These are phyloP conservation scores for Podospora pseudoanserina DNA, from an alignment of 495 filamentous ascomycete species.

Conservation along the genomic window DNA sequence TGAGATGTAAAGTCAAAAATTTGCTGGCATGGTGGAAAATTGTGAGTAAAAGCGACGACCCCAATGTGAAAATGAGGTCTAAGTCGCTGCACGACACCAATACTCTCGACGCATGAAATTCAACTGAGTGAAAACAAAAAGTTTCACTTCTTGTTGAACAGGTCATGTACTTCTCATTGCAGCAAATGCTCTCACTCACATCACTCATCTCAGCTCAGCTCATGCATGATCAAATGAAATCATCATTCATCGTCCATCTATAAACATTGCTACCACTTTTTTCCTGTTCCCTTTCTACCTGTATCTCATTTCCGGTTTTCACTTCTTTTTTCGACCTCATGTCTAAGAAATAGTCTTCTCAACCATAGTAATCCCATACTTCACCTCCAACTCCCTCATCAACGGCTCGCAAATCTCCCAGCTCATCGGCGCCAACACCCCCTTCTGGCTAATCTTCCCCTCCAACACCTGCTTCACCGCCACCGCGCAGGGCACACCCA, in stretches of 20 bases:
- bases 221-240: background rate
- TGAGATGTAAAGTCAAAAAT: background rate
- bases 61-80: background rate
- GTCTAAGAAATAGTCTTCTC: constrained; percentile 36
- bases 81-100: background rate
- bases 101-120: background rate
- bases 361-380: constrained; percentile 34
- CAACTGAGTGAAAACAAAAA: too few relatives aligned
- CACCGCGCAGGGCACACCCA: constrained; percentile 39
- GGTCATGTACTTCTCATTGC: too few relatives aligned
- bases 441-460: constrained; percentile 72
- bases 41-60: background rate
- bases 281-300: background rate
- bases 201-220: background rate
- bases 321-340: constrained; percentile 10
- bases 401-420: constrained; percentile 66
- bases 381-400: constrained; percentile 55
- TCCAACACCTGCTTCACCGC: constrained; percentile 80
- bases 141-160: too few relatives aligned
- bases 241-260: background rate
- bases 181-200: background rate
- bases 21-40: background rate
- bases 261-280: background rate
- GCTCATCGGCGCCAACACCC: constrained; percentile 78
- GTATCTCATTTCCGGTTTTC: background rate